A percentile compares a stretch with the other conserved stretches of the same genome.
Evolutionary conservation across 139 green algal genomes (phyloP).

Genomic region (Closterium sp.): DNA sequence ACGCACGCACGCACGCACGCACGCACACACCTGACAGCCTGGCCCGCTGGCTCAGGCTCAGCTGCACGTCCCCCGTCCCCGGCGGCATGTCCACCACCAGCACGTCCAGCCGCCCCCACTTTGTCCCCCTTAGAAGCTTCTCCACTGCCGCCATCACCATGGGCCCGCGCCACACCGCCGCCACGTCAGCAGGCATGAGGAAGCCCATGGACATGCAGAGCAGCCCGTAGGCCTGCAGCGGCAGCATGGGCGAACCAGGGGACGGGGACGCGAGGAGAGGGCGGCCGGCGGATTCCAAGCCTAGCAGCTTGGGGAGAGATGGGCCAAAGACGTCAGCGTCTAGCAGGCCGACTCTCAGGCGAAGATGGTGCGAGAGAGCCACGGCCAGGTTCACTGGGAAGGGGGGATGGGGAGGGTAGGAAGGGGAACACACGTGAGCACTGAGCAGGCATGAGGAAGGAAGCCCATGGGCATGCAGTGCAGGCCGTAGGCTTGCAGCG

Average conservation of each 20-base stretch:
- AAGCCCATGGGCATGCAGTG: conserved; percentile 85
- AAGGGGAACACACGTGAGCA: not conserved
- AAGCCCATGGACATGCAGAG: conserved; percentile 86
- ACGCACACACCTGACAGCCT: too few relatives aligned
- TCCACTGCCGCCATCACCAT: not conserved
- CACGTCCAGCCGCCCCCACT: conserved; percentile 73
- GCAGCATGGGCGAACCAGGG: not conserved
- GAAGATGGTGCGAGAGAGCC: not conserved
- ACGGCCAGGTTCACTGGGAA: not conserved
- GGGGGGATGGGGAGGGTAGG: too few relatives aligned
- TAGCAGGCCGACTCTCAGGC: conserved; percentile 78
- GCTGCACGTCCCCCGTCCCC: conserved; percentile 62
- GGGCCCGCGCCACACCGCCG: not conserved
- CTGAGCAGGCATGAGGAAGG: conserved; percentile 65
- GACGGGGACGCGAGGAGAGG: not conserved
- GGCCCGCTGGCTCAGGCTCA: too few relatives aligned
- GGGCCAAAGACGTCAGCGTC: conserved; percentile 92
- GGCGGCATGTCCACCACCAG: conserved; percentile 90
- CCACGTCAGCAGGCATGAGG: conserved; percentile 64
- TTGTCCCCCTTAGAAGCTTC: conserved; percentile 34
- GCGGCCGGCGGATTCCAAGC: conserved; percentile 50
- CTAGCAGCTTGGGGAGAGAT: conserved; percentile 80
- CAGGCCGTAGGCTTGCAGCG: conserved; percentile 70
- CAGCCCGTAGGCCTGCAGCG: conserved; percentile 69
- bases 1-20: too few relatives aligned